Evolutionary conservation across 305 asterid genomes (phyloP).

Genomic region (Salvia sclarea): DNA sequence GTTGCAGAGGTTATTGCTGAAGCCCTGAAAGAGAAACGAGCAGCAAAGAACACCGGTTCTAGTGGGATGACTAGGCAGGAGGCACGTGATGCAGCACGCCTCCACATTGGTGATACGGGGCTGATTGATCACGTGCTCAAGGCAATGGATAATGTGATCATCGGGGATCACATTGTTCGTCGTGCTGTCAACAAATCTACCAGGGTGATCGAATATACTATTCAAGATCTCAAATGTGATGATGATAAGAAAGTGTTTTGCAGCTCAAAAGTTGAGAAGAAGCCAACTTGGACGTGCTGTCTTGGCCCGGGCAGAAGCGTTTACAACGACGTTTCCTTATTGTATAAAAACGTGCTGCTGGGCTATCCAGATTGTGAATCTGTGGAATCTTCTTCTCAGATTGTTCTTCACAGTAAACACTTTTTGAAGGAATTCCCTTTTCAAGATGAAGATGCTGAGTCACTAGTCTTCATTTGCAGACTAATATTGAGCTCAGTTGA

Average conservation of each 20-base stretch:
- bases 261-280: constrained; percentile 29
- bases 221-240: constrained; percentile 51
- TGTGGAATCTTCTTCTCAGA: constrained; percentile 44
- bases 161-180: constrained; percentile 59
- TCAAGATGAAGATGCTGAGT: constrained; percentile 66
- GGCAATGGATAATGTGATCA: constrained; percentile 72
- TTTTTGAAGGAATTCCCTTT: constrained; percentile 87
- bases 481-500: constrained; percentile 41
- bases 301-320: constrained; percentile 37
- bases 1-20: constrained; percentile 85
- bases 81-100: constrained; percentile 92
- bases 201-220: constrained; percentile 65
- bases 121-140: constrained; percentile 85
- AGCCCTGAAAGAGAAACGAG: constrained; percentile 68
- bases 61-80: constrained; percentile 89
- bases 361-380: constrained; percentile 42
- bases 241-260: constrained; percentile 16
- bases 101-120: constrained; percentile 87
- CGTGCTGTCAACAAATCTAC: constrained; percentile 67
- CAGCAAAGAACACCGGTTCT: constrained; percentile 29
- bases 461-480: constrained; percentile 62
- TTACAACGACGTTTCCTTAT: constrained; percentile 42
- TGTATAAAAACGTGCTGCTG: constrained; percentile 51
- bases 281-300: constrained; percentile 26
- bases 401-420: constrained; percentile 60